Evolutionary conservation across 768 basidiomycete genomes (phyloP).

Genomic region (Mycena olivaceomarginata): DNA sequence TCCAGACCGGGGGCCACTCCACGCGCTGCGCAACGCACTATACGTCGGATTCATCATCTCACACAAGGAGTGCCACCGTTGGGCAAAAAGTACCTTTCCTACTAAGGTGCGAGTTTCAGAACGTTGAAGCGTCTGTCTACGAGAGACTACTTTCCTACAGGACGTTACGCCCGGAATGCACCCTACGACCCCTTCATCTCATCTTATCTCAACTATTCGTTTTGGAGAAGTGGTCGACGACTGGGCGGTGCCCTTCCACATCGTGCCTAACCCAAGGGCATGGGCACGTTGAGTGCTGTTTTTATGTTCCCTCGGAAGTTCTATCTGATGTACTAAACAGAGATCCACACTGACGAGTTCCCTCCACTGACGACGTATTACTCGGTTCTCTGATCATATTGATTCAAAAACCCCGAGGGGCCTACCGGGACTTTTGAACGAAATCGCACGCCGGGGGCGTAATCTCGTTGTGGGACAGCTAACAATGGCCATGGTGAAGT

Average conservation of each 20-base stretch:
- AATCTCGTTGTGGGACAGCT: too few relatives aligned
- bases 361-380: too few relatives aligned
- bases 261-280: neutral
- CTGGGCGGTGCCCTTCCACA: neutral
- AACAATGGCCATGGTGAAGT: too few relatives aligned
- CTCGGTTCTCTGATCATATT: too few relatives aligned
- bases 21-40: neutral
- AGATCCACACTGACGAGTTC: too few relatives aligned
- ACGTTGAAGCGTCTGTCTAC: too few relatives aligned
- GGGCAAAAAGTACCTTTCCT: neutral
- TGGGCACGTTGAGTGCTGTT: neutral
- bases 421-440: too few relatives aligned
- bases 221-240: neutral
- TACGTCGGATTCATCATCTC: neutral
- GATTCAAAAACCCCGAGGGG: too few relatives aligned
- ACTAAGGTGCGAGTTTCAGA: too few relatives aligned
- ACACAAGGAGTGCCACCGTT: neutral
- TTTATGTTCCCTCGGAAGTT: neutral
- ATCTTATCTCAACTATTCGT: neutral
- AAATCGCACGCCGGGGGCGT: too few relatives aligned
- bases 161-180: neutral
- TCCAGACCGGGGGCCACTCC: neutral
- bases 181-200: neutral
- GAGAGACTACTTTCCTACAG: too few relatives aligned
- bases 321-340: neutral